These are phyloP conservation scores for Echinosophora koreensis DNA, from an alignment of 306 rosid genomes.

Conservation along the genomic window DNA sequence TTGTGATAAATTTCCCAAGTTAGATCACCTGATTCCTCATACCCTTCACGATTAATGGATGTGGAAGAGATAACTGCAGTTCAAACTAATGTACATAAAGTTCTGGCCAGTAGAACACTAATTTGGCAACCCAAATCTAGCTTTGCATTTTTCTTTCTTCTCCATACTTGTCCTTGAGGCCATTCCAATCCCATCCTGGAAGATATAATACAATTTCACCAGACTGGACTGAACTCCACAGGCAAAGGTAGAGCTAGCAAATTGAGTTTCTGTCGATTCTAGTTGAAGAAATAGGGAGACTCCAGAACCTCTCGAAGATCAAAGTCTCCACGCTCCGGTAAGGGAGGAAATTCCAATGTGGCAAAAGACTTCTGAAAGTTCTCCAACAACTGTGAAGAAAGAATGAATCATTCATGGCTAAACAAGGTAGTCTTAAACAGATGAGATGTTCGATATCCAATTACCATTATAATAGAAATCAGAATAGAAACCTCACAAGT, in stretches of 20 bases:
- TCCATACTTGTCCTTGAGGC: conserved; percentile 25
- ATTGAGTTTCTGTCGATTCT: conserved; percentile 46
- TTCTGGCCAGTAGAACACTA: conserved; percentile 10
- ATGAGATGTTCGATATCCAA: conserved; percentile 23
- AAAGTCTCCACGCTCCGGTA: conserved; percentile 90
- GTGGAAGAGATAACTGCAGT: not conserved
- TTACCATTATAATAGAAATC: not conserved
- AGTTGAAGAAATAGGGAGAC: conserved; percentile 89
- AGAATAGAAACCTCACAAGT: not conserved
- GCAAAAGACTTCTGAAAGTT: conserved; percentile 77
- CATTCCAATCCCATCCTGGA: conserved; percentile 38
- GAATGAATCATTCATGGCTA: conserved; percentile 30
- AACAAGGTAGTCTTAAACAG: conserved; percentile 24
- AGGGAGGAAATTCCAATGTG: conserved; percentile 63
- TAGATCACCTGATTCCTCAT: conserved; percentile 44
- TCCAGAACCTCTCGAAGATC: conserved; percentile 77
- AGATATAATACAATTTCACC: conserved; percentile 41
- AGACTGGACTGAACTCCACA: conserved; percentile 45
- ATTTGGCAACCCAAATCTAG: conserved; percentile 37
- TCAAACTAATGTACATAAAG: conserved; percentile 1
- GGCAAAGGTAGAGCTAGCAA: conserved; percentile 36
- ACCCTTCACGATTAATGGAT: conserved; percentile 32
- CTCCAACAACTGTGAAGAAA: conserved; percentile 68
- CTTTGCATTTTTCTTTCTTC: conserved; percentile 40
- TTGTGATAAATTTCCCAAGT: conserved; percentile 35